Percentiles rank a stretch among this genome's conserved stretches.
phyloP scores from a whole-genome alignment of 345 rosid genomes.

The Abelmoschus esculentus region DNA sequence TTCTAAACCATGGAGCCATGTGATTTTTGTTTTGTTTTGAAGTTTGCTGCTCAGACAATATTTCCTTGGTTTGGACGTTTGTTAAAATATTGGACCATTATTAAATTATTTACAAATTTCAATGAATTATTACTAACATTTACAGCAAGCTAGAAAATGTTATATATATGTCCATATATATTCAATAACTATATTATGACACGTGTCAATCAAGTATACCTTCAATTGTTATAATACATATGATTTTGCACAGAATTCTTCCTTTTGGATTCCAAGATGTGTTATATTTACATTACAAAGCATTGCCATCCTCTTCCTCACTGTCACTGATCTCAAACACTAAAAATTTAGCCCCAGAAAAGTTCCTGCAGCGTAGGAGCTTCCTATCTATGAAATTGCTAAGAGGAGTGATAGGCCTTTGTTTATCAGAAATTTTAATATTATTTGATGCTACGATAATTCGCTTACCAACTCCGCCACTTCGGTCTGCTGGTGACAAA shows the following conservation, averaged over 20 bases:
- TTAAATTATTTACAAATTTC: too few species aligned
- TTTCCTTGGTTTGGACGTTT: too few species aligned
- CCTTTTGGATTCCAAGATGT: neutral
- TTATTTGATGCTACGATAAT: conserved; percentile 32
- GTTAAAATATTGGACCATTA: too few species aligned
- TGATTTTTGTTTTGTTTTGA: too few species aligned
- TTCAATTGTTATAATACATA: too few species aligned
- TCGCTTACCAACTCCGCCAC: conserved; percentile 32
- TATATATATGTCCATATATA: too few species aligned
- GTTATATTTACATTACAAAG: neutral
- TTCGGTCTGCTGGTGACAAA: neutral
- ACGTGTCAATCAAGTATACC: too few species aligned
- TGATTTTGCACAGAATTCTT: neutral
- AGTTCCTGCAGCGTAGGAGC: neutral
- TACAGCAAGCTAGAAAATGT: too few species aligned
- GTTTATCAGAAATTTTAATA: conserved; percentile 22
- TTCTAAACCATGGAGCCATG: too few species aligned
- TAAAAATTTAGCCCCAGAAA: conserved; percentile 16
- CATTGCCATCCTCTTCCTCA: conserved; percentile 15
- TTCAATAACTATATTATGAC: too few species aligned
- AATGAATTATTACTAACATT: too few species aligned
- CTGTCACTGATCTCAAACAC: conserved; percentile 40
- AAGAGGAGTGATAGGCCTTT: conserved; percentile 18
- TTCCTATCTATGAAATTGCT: conserved; percentile 22
- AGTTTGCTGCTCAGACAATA: too few species aligned